Conservation (phyloP, 495 filamentous ascomycete species). For the Hyphodiscus hymeniophilus region DNA sequence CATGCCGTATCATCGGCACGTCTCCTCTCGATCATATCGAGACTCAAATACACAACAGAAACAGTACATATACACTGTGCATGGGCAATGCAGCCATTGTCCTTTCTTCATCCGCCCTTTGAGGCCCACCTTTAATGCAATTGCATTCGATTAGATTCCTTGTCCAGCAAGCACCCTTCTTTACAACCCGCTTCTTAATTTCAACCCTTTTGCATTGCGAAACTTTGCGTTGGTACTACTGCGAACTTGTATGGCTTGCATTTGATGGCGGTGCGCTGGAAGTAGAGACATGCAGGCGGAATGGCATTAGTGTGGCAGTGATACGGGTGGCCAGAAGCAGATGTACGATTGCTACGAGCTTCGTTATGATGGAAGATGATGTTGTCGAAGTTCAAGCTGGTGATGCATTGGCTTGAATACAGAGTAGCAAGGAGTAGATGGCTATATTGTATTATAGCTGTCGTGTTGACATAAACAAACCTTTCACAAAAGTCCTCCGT, state of each 20-base stretch:
- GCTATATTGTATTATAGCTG: too few species aligned
- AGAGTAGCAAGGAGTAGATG: too few species aligned
- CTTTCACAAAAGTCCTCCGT: too few species aligned
- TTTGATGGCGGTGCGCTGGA: neutral
- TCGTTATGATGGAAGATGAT: too few species aligned
- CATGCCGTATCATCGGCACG: constrained; percentile 13
- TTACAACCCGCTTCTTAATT: constrained; percentile 10
- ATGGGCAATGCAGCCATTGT: neutral
- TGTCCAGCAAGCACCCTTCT: neutral
- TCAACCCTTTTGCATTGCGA: constrained; percentile 1
- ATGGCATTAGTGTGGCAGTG: too few species aligned
- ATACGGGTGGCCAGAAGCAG: too few species aligned
- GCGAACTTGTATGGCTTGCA: neutral
- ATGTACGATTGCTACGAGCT: too few species aligned
- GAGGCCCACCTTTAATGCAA: neutral
- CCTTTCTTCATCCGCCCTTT: neutral
- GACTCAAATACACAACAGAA: neutral
- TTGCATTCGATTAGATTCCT: neutral
- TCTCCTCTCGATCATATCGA: constrained; percentile 3
- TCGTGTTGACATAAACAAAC: too few species aligned
- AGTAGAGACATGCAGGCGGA: neutral
- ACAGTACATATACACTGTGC: neutral
- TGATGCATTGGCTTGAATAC: too few species aligned
- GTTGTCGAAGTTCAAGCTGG: too few species aligned
- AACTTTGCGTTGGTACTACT: neutral